Percentiles rank a stretch among this genome's conserved stretches.
phyloP scores from a whole-genome alignment of 371 early-diverging fungal genomes.

The Sanchytrium tribonematis region DNA sequence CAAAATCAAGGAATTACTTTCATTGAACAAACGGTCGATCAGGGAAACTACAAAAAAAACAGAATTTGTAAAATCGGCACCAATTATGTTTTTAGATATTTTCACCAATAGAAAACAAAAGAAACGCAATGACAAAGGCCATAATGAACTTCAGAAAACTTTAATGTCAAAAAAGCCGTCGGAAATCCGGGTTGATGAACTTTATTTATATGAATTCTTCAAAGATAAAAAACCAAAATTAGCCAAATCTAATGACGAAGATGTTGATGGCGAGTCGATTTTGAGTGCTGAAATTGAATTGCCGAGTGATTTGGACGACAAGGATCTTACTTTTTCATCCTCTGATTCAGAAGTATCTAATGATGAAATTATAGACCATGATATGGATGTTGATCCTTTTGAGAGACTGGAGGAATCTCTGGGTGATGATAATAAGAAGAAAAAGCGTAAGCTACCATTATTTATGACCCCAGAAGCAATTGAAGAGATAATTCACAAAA shows the following conservation, averaged over 20 bases:
- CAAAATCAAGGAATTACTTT: not conserved
- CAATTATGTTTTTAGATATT: not conserved
- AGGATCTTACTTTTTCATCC: not conserved
- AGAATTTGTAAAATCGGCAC: not conserved
- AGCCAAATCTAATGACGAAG: not conserved
- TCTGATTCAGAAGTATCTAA: not conserved
- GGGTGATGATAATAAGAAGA: not conserved
- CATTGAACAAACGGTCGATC: not conserved
- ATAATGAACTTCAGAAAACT: too few relatives aligned
- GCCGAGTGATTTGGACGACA: not conserved
- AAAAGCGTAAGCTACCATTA: not conserved
- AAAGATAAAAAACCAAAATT: not conserved
- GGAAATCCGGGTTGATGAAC: not conserved
- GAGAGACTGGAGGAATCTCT: not conserved
- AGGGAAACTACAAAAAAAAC: not conserved
- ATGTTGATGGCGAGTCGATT: not conserved
- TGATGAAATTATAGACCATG: too few relatives aligned
- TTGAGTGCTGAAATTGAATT: not conserved
- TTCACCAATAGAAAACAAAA: not conserved
- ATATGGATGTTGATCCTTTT: not conserved
- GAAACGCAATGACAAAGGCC: not conserved
- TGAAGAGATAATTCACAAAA: not conserved
- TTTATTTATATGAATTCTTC: not conserved
- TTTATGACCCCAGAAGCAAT: not conserved
- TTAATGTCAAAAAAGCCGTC: too few relatives aligned